Conservation (phyloP, 2,329 filamentous ascomycete genomes). For the Fusarium sp. region DNA sequence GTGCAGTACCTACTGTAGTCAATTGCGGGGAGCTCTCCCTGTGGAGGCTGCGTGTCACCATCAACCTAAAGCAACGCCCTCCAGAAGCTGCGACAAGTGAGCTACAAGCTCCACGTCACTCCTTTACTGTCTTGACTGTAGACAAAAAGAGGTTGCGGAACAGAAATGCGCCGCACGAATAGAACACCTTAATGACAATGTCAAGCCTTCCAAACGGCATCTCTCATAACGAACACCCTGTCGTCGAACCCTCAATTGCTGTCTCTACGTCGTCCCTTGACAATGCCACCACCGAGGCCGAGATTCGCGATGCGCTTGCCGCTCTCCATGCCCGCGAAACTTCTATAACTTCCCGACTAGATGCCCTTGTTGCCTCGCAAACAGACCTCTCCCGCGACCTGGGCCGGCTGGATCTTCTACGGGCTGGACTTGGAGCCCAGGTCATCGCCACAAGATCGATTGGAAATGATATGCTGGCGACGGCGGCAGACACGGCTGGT, state of each 20-base stretch:
- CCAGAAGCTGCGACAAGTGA: conserved; percentile 29
- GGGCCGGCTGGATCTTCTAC: conserved; percentile 86
- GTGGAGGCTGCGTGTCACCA: conserved; percentile 44
- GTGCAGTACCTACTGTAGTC: background rate
- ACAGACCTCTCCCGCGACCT: conserved; percentile 89
- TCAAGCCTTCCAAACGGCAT: conserved; percentile 60
- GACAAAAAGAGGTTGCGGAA: conserved; percentile 42
- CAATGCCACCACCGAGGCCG: conserved; percentile 78
- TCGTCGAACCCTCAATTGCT: conserved; percentile 39
- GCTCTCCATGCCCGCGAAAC: conserved; percentile 82
- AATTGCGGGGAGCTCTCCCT: conserved; percentile 39
- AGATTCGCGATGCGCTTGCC: conserved; percentile 82
- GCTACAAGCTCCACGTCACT: conserved; percentile 27
- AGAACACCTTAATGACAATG: conserved; percentile 58
- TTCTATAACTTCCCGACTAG: conserved; percentile 77
- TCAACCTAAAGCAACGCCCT: conserved; percentile 16
- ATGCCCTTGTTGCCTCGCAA: conserved; percentile 83
- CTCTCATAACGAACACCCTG: conserved; percentile 50
- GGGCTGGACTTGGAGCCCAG: conserved; percentile 88
- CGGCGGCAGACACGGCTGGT: conserved; percentile 85
- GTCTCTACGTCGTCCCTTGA: conserved; percentile 61
- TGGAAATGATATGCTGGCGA: conserved; percentile 89
- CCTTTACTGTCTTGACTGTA: conserved; percentile 23
- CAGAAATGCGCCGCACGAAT: conserved; percentile 58
- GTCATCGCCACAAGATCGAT: conserved; percentile 85